Conservation (phyloP, 257 asterid genomes). For the Misopates orontium region DNA sequence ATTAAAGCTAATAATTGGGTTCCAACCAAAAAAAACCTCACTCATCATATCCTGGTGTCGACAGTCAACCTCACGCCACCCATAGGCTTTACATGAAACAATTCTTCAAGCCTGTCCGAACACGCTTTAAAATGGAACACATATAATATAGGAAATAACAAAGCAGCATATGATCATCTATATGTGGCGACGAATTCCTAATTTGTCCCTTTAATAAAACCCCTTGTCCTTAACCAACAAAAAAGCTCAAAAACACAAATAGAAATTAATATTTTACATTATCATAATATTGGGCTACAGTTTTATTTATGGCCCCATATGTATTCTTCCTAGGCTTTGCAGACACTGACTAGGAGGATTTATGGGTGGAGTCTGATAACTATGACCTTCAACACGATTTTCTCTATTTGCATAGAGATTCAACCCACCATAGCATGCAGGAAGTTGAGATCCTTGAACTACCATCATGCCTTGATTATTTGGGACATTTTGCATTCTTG, state of each 20-base stretch:
- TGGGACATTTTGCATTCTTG: constrained; percentile 31
- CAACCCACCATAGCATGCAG: constrained; percentile 53
- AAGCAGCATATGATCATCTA: no score
- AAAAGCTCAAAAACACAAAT: constrained; percentile 8
- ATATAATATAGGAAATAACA: no score
- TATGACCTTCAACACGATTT: constrained; percentile 41
- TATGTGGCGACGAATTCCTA: no score
- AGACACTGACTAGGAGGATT: constrained; percentile 49
- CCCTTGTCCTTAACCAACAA: background rate
- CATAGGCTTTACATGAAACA: no score
- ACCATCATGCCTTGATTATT: constrained; percentile 41
- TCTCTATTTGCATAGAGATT: constrained; percentile 53
- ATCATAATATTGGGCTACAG: constrained; percentile 26
- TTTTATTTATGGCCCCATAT: constrained; percentile 44
- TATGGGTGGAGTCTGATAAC: constrained; percentile 47
- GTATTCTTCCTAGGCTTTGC: constrained; percentile 58
- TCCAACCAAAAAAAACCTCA: no score
- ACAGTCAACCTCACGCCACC: no score
- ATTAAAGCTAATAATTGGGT: no score
- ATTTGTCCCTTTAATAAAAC: no score
- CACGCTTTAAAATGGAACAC: no score
- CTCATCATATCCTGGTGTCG: no score
- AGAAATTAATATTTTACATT: constrained; percentile 22
- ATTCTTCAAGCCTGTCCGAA: no score
- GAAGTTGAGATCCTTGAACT: constrained; percentile 44